A percentile compares a stretch with the other conserved stretches of the same genome.
These are phyloP conservation scores for Graphilbum ipis-grandicollis DNA, from an alignment of 2,329 filamentous ascomycete genomes.

Conservation along the genomic window DNA sequence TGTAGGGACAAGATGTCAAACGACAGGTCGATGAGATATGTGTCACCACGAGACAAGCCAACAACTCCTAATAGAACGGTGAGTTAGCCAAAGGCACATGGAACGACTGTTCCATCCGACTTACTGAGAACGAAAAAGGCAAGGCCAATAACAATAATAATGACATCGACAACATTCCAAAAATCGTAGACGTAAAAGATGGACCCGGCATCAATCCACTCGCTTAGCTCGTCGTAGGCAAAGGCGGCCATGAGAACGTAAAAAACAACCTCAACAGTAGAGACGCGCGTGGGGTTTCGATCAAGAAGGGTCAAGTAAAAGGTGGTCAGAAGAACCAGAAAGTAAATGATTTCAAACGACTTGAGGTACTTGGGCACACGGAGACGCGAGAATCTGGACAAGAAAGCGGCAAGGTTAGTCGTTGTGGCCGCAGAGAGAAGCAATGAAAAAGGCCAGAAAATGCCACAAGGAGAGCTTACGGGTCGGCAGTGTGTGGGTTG, in stretches of 20 bases:
- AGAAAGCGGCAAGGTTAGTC: too few relatives aligned
- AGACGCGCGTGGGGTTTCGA: slow-evolving; percentile 48
- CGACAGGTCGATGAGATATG: slow-evolving; percentile 52
- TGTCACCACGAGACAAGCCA: slow-evolving; percentile 43
- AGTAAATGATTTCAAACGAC: slow-evolving; percentile 69
- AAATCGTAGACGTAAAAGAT: slow-evolving; percentile 74
- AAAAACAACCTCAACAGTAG: slow-evolving; percentile 50
- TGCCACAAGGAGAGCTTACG: slow-evolving; percentile 20
- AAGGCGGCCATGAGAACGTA: slow-evolving; percentile 81
- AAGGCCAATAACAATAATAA: slow-evolving; percentile 55
- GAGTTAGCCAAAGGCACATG: slow-evolving; percentile 5
- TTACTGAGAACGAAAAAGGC: slow-evolving; percentile 37
- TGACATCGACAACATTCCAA: slow-evolving; percentile 59
- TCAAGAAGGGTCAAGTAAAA: slow-evolving; percentile 80
- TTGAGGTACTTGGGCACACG: slow-evolving; percentile 74
- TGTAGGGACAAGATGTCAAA: slow-evolving; percentile 85
- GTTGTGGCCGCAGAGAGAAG: too few relatives aligned
- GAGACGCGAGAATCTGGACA: slow-evolving; percentile 50
- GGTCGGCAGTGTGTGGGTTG: slow-evolving; percentile 47
- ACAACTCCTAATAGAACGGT: slow-evolving; percentile 34
- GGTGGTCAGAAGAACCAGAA: slow-evolving; percentile 54
- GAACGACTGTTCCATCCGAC: too few relatives aligned
- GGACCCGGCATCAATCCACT: slow-evolving; percentile 71
- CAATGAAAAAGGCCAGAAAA: background rate
- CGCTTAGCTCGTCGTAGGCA: slow-evolving; percentile 71